A percentile compares a stretch with the other conserved stretches of the same genome.
Conservation (phyloP, 106 monocot species). For the Phalaenopsis equestris region DNA sequence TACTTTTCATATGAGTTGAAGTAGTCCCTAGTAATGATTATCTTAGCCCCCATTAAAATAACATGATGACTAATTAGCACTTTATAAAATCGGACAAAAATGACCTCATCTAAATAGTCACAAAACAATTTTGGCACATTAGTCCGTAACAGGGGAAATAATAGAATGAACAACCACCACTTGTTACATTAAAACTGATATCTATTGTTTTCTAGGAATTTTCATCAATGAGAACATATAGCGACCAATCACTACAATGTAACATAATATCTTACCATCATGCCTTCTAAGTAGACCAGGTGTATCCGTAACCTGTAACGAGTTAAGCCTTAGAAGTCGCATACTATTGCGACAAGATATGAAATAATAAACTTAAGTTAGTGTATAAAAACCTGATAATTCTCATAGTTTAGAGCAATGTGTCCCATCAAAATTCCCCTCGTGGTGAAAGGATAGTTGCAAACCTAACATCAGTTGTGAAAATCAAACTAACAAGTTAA, state of each 20-base stretch:
- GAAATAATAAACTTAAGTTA: not conserved
- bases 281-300: constrained; percentile 88
- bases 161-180: not conserved
- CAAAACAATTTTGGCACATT: not conserved
- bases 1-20: too few species aligned
- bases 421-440: constrained; percentile 99
- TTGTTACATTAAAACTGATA: not conserved
- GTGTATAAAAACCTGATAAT: constrained; percentile 43
- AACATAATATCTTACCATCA: constrained; percentile 51
- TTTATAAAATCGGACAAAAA: too few species aligned
- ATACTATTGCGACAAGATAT: not conserved
- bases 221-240: not conserved
- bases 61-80: too few species aligned
- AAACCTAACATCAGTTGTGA: constrained; percentile 41
- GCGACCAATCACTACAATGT: not conserved
- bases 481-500: not conserved
- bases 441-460: constrained; percentile 97
- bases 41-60: too few species aligned
- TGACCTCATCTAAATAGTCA: too few species aligned
- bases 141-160: not conserved
- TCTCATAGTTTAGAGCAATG: constrained; percentile 57
- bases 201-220: not conserved
- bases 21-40: too few species aligned
- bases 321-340: constrained; percentile 1
- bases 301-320: constrained; percentile 90